phyloP scores from a whole-genome alignment of 2,329 filamentous ascomycete genomes.

The Diaporthe sp. region DNA sequence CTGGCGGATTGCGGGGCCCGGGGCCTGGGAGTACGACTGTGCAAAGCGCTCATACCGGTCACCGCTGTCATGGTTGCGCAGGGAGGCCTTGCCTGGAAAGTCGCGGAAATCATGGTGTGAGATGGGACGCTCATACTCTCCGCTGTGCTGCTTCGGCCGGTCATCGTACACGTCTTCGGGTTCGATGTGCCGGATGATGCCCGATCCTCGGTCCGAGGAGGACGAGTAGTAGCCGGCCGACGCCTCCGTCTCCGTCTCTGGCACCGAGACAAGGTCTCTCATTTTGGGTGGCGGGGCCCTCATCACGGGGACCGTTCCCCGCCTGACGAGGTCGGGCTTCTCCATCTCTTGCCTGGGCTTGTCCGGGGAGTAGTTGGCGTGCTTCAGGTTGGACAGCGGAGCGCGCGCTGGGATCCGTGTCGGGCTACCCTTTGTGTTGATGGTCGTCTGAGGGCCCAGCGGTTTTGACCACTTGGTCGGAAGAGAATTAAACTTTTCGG shows the following conservation, averaged over 20 bases:
- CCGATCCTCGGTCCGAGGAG: slow-evolving; percentile 62
- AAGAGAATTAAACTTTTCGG: slow-evolving; percentile 48
- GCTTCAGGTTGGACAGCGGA: slow-evolving; percentile 77
- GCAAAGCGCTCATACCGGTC: slow-evolving; percentile 50
- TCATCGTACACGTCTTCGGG: slow-evolving; percentile 93
- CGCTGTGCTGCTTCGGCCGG: slow-evolving; percentile 49
- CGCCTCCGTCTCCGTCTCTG: slow-evolving; percentile 67
- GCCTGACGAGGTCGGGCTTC: slow-evolving; percentile 56
- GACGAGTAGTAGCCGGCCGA: slow-evolving; percentile 64
- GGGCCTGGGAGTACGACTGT: slow-evolving; percentile 57
- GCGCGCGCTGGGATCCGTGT: slow-evolving; percentile 79
- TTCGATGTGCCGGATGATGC: slow-evolving; percentile 72
- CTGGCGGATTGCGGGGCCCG: slow-evolving; percentile 68
- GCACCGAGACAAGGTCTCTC: slow-evolving; percentile 77
- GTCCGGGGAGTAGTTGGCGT: slow-evolving; percentile 86
- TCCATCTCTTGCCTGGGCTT: slow-evolving; percentile 64
- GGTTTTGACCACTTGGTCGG: slow-evolving; percentile 52
- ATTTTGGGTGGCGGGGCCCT: slow-evolving; percentile 90
- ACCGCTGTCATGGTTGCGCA: slow-evolving; percentile 36
- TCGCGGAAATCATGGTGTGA: slow-evolving; percentile 58
- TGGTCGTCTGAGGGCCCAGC: slow-evolving; percentile 44
- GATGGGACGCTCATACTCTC: slow-evolving; percentile 52
- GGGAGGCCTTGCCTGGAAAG: slow-evolving; percentile 47
- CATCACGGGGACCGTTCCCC: slow-evolving; percentile 65
- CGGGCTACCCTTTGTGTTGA: slow-evolving; percentile 65